Percentiles rank a stretch among this genome's conserved stretches.
phyloP scores from a whole-genome alignment of 495 filamentous ascomycete genomes.

The Pyrenula aspistea region DNA sequence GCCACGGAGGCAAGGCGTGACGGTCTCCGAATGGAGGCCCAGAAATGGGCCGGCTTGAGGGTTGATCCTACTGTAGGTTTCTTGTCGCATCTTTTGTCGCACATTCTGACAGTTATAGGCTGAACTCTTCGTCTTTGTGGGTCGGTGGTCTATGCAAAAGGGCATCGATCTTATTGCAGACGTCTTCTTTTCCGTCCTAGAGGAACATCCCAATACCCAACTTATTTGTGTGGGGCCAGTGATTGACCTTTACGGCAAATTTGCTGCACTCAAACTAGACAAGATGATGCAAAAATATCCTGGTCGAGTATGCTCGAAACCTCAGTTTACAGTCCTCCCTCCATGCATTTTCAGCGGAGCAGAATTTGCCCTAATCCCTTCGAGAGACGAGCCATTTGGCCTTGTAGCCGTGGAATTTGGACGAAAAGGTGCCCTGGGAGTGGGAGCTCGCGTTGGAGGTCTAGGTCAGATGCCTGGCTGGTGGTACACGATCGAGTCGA shows the following conservation, averaged over 20 bases:
- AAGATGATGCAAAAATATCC: constrained; percentile 53
- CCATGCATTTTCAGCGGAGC: constrained; percentile 61
- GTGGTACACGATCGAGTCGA: constrained; percentile 57
- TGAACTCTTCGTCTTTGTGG: constrained; percentile 60
- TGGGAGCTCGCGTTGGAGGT: constrained; percentile 47
- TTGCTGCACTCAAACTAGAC: constrained; percentile 56
- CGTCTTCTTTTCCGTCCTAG: constrained; percentile 50
- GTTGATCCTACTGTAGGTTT: constrained; percentile 25
- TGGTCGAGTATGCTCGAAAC: constrained; percentile 53
- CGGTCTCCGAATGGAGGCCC: constrained; percentile 42
- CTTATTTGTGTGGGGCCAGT: constrained; percentile 53
- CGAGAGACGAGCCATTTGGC: constrained; percentile 60
- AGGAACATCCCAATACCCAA: constrained; percentile 47
- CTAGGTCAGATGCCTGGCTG: constrained; percentile 62
- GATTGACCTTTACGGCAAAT: constrained; percentile 58
- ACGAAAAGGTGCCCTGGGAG: constrained; percentile 57
- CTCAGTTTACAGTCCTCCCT: constrained; percentile 56
- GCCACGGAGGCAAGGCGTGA: constrained; percentile 35
- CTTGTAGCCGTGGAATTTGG: constrained; percentile 65
- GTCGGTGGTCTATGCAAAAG: constrained; percentile 61
- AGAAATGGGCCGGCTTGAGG: constrained; percentile 54
- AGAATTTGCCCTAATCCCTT: constrained; percentile 64
- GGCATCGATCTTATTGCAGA: constrained; percentile 62
- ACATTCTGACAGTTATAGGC: constrained; percentile 19
- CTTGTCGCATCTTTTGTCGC: background rate